Evolutionary conservation across 2,329 filamentous ascomycete species (phyloP).

Genomic region (Nannizziopsis barbatae): DNA sequence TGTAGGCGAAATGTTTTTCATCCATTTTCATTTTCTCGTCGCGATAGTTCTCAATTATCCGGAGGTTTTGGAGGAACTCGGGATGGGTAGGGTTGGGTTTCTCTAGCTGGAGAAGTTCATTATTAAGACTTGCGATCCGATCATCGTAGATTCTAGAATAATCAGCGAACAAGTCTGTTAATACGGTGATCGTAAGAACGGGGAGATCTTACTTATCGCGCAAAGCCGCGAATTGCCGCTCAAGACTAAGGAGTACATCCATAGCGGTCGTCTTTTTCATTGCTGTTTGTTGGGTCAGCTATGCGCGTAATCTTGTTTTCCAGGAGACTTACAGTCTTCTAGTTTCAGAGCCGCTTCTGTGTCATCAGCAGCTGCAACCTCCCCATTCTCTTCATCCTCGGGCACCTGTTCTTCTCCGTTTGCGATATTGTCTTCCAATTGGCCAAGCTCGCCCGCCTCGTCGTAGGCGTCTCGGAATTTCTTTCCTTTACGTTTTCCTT

Average conservation of each 20-base stretch:
- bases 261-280: slow-evolving; percentile 69
- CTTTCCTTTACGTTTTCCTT: slow-evolving; percentile 37
- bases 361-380: slow-evolving; percentile 38
- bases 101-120: slow-evolving; percentile 50
- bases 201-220: slow-evolving; percentile 46
- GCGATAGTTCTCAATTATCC: slow-evolving; percentile 70
- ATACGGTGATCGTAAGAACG: background rate
- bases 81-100: slow-evolving; percentile 61
- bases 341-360: slow-evolving; percentile 37
- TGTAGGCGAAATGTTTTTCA: slow-evolving; percentile 60
- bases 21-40: slow-evolving; percentile 70
- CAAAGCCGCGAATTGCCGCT: slow-evolving; percentile 79
- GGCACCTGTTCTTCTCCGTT: slow-evolving; percentile 38
- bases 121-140: slow-evolving; percentile 67
- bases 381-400: slow-evolving; percentile 38
- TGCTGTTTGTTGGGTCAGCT: slow-evolving; percentile 40
- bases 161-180: background rate
- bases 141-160: slow-evolving; percentile 68
- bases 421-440: slow-evolving; percentile 31
- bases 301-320: background rate
- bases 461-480: slow-evolving; percentile 32
- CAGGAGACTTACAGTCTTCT: slow-evolving; percentile 38
- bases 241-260: slow-evolving; percentile 66
- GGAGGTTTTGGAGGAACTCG: slow-evolving; percentile 81
- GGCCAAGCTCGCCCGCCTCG: slow-evolving; percentile 24